Evolutionary conservation across 78 protist genomes (phyloP), one percentile per base, ranked within the genome.

Genomic region (Dictyostelium discoideum): DNA sequence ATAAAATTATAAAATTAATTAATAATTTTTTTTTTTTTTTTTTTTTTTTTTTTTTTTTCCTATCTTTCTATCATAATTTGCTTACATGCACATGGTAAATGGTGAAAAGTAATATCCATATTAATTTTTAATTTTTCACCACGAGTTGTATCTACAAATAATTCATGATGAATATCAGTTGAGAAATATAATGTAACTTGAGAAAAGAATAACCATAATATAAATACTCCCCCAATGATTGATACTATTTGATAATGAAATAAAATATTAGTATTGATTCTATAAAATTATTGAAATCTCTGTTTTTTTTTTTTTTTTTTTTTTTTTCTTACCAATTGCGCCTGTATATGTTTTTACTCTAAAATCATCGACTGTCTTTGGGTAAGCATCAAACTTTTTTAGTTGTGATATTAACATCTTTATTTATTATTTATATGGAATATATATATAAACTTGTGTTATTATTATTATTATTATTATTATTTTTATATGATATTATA

Each of bases 301-400:
- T 44, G 9, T 10, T 16, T 54, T 0, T 16, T 54, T 54, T 0
- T 54, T 54, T 50, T 48, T 48, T 2, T 48, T 72, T 20, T n/a
- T 81, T 39, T 73, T 1, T 16, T 14, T 39, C 95, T 18, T 86
- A 96, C 97, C 96, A 10, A 85, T 87, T 1, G 98, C 99, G 50
- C 99, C 99, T 20, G 92, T 18, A 78, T 54, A 76, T 20, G 99
- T 98, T 50, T 96, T 90, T 24, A 98, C 90, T 50, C 97, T 87
- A 54, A 98, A 98, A 74, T 98, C 99, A 42, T 98, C 99, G 10
- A 93, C 83, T 16, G 98, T 97, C 96, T 98, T 98, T 29, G 99
- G 98, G 73, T 98, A 98, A 13, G 97, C 98, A 42, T 98, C 99
- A 72, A 98, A 57, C 39, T 72, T 57, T 95, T 96, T 94, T 24